Base-by-base conservation (phyloP, 306 rosid genomes). In the Rosa rugosa region DNA sequence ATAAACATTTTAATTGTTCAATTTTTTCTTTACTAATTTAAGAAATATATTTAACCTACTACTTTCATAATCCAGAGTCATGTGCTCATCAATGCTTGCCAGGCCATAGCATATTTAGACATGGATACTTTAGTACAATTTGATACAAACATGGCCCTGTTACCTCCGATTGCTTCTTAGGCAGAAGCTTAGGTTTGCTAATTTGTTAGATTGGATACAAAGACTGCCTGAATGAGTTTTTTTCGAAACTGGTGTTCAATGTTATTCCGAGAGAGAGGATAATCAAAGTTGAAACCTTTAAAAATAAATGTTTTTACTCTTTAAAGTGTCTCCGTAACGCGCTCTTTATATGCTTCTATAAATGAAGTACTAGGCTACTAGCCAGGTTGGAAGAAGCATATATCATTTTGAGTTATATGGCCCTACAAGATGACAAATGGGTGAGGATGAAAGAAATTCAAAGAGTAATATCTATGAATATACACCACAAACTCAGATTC, bases 401-500 rank as follows among this genome's bases (percentile, higher is more conserved):
- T 53, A 72, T 72, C 18, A 8, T 36, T 38, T 54, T 51, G 45
- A 45, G 45, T 31, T 4, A 5, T 40, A 36, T 16, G 77, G 80
- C 11, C 77, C 79, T 56, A 62, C 25, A 11, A 77, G 6, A 70
- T 23, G 47, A 83, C 76, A 83, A 77, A 74, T 50, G 76, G 59
- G 73, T 79, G 85, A 82, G 77, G 88, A 79, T 50, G 82, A 79
- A 59, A 71, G 77, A 91, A 85, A 86, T 86, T 88, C 82, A 82
- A 76, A 83, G 41, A 25, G 45, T 76, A 75, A 70, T 16, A 7
- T 40, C 68, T 14, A 25, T 45, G 85, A 84, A 90, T 74, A 77
- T 75, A 78, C 47, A 88, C 97, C 97, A 91, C 99, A 92, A 77
- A 53, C 75, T 85, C 86, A 78, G 97, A 94, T 90, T 94, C 80